Base-by-base conservation (phyloP, 1,284 basidiomycete genomes). In the Ceraceosorus guamensis region DNA sequence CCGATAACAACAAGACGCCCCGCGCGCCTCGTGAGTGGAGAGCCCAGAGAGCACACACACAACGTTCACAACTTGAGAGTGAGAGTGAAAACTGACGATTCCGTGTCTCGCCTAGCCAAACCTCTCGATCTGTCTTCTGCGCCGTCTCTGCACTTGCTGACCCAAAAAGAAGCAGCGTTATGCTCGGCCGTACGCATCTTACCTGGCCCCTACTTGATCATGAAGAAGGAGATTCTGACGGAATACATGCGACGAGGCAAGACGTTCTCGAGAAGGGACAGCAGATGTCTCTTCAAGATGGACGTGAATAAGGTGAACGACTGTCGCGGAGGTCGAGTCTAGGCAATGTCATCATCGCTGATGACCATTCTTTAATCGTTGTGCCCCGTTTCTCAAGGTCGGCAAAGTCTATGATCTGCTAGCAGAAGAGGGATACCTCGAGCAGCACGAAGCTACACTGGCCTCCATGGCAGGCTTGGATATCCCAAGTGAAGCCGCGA, bases 331-430 rank as follows among this genome's bases (percentile, higher is more conserved):
- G 58, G 52, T 53, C 24, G 24, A 3, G 24, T 24, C 24, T 24
- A 24, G 24, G 24, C 24, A 24, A 24, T 24, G 24, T 24, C 24
- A 24, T 24, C 24, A 24, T 24, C 3, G 3, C 24, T 24, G 24
- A 24, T 24, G 24, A 24, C 24, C 24, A 24, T 24, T 24, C 24
- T 24, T 24, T 24, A 24, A 24, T 24, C 24, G 24, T 24, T 24
- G 24, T 24, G 24, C 24, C 24, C 24, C 24, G 1, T 24, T 24
- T 24, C 24, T 3, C 1, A 24, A 24, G 24, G 24, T 70, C 5
- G 63, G 65, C 50, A 70, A 71, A 43, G 64, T 75, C 18, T 75
- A 69, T 61, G 73, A 75, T 50, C 66, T 74, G 43, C 66, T 75
- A 56, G 58, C 62, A 46, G 63, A 71, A 53, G 65, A 73, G 60